A percentile compares a stretch with the other conserved stretches of the same genome.
phyloP scores from a whole-genome alignment of 306 rosid species.

The Cicer chorassanicum region DNA sequence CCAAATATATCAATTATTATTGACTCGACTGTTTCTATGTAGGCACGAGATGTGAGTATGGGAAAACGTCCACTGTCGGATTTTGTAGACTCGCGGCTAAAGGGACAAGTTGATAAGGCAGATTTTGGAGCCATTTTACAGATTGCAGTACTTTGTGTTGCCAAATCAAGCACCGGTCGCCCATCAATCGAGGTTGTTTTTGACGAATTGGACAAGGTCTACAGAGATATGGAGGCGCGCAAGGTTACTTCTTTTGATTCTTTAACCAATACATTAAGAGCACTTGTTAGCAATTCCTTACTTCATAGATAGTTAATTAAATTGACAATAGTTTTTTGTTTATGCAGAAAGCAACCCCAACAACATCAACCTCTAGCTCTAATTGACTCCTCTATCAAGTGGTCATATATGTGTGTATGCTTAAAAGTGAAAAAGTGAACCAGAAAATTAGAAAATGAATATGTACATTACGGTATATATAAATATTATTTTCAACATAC shows the following conservation, averaged over 20 bases:
- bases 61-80: slow-evolving; percentile 66
- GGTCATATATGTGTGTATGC: neutral
- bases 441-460: slow-evolving; percentile 20
- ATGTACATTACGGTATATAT: slow-evolving; percentile 29
- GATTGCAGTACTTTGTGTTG: slow-evolving; percentile 80
- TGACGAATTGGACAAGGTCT: slow-evolving; percentile 69
- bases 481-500: neutral
- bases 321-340: slow-evolving; percentile 10
- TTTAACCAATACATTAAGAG: no score
- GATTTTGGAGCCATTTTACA: slow-evolving; percentile 71
- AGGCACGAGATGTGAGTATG: slow-evolving; percentile 82
- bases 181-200: slow-evolving; percentile 67
- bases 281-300: neutral
- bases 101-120: slow-evolving; percentile 59
- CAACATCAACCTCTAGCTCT: slow-evolving; percentile 49
- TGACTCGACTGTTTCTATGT: slow-evolving; percentile 21
- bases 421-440: slow-evolving; percentile 27
- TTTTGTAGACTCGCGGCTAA: slow-evolving; percentile 74
- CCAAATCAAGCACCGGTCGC: slow-evolving; percentile 79
- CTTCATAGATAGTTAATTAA: neutral
- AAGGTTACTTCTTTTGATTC: neutral
- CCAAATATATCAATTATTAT: no score
- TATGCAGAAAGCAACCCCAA: slow-evolving; percentile 52
- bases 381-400: slow-evolving; percentile 45
- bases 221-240: slow-evolving; percentile 45